Percentiles rank a stretch among this genome's conserved stretches.
Conservation (phyloP, 129 eudicot genomes). For the Pittosporum tobira region DNA sequence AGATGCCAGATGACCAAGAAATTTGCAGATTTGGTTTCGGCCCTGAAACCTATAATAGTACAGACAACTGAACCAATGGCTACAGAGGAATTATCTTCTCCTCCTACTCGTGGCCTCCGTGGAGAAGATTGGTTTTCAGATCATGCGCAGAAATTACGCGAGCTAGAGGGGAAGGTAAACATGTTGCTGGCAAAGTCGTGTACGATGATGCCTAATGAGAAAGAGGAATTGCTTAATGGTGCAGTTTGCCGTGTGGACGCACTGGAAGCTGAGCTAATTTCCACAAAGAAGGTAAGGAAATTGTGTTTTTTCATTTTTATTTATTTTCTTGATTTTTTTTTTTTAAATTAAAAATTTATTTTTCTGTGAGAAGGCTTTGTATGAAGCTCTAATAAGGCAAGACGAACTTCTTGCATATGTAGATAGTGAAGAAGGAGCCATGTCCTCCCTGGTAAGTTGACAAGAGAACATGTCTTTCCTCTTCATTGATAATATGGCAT, state of each 20-base stretch:
- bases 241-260: slow-evolving; percentile 44
- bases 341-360: too few species aligned
- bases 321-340: too few species aligned
- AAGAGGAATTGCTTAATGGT: slow-evolving; percentile 28
- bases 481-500: too few species aligned
- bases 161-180: slow-evolving; percentile 33
- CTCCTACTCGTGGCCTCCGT: background rate
- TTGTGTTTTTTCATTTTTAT: background rate
- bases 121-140: slow-evolving; percentile 17
- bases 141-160: slow-evolving; percentile 15
- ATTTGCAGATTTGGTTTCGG: background rate
- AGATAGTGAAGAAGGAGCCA: slow-evolving; percentile 26
- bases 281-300: slow-evolving; percentile 32
- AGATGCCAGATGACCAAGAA: slow-evolving; percentile 2
- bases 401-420: slow-evolving; percentile 40
- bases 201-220: slow-evolving; percentile 30
- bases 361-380: slow-evolving; percentile 22
- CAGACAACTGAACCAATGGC: background rate
- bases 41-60: slow-evolving; percentile 8
- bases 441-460: slow-evolving; percentile 24
- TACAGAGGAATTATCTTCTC: background rate
- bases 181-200: slow-evolving; percentile 14
- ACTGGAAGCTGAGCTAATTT: slow-evolving; percentile 38
- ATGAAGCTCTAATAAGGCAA: slow-evolving; percentile 43
- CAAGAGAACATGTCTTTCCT: too few species aligned